phyloP scores from a whole-genome alignment of 2,329 filamentous ascomycete genomes.

The Colletotrichum sp. region DNA sequence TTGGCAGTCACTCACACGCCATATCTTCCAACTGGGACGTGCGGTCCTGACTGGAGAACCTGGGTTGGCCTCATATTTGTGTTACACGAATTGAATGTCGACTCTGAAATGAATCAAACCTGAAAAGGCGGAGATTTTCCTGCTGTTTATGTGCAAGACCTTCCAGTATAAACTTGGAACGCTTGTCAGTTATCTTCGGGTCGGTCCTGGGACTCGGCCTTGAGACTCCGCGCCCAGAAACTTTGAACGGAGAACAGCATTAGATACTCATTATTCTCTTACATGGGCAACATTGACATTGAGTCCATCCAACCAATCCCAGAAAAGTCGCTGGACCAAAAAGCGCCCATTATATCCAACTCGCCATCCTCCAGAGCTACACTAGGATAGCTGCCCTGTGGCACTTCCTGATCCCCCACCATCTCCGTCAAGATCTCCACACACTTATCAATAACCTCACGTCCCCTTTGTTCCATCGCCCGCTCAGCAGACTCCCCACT shows the following conservation, averaged over 20 bases:
- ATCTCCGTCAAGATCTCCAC: not conserved
- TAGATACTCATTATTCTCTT: not conserved
- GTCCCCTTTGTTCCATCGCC: not conserved
- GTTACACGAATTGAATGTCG: not conserved
- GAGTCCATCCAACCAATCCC: not conserved
- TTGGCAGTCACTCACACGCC: not conserved
- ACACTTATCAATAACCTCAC: not conserved
- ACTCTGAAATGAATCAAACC: rapidly evolving
- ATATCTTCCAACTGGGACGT: not conserved
- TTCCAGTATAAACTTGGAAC: not conserved
- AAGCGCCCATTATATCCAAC: not conserved
- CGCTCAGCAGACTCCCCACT: not conserved
- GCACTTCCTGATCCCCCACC: not conserved
- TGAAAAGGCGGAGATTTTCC: not conserved
- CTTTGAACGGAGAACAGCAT: not conserved
- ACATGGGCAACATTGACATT: not conserved
- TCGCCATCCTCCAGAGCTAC: not conserved
- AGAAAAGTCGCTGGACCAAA: not conserved
- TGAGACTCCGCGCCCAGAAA: not conserved
- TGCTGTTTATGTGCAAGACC: not conserved
- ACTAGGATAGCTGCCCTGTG: not conserved
- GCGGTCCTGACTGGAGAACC: not conserved
- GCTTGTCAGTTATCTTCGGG: not conserved
- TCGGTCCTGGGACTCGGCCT: not conserved
- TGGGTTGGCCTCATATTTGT: not conserved